Evolutionary conservation across 768 basidiomycete species (phyloP).

Genomic region (Pulveroboletus ravenelii): DNA sequence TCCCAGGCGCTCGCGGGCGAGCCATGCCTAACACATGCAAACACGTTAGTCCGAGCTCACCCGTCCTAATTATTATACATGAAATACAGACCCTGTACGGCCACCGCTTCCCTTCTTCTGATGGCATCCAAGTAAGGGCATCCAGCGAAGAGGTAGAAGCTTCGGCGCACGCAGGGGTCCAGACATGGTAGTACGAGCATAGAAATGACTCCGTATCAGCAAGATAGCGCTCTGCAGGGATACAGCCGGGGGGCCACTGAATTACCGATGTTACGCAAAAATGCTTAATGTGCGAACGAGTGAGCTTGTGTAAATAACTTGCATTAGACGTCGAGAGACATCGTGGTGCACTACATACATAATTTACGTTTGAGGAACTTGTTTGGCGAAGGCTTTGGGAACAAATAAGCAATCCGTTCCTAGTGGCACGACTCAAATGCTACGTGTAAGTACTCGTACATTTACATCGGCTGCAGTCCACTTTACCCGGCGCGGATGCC

Average conservation of each 20-base stretch:
- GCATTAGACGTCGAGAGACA: not conserved
- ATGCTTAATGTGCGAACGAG: not conserved
- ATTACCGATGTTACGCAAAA: not conserved
- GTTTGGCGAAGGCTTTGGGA: no score
- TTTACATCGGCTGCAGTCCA: constrained; percentile 8
- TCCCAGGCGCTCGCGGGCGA: constrained; percentile 55
- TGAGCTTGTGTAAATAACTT: not conserved
- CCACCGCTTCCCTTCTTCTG: constrained; percentile 7
- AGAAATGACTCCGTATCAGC: not conserved
- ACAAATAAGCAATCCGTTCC: no score
- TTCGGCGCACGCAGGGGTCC: constrained; percentile 13
- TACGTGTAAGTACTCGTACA: constrained; percentile 2
- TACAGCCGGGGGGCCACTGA: not conserved
- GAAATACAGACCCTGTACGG: constrained; percentile 53
- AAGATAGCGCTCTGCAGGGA: not conserved
- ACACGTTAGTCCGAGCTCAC: constrained; percentile 57
- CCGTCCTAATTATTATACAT: constrained; percentile 67
- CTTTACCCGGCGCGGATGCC: constrained; percentile 8
- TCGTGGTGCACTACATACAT: no score
- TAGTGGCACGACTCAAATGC: constrained; percentile 6
- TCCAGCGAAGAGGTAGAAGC: not conserved
- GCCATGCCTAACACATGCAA: constrained; percentile 64
- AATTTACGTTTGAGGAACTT: no score
- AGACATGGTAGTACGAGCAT: constrained; percentile 12
- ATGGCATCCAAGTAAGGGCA: not conserved